phyloP scores from a whole-genome alignment of 805 yeast genomes.

The Saitoella complicata region DNA sequence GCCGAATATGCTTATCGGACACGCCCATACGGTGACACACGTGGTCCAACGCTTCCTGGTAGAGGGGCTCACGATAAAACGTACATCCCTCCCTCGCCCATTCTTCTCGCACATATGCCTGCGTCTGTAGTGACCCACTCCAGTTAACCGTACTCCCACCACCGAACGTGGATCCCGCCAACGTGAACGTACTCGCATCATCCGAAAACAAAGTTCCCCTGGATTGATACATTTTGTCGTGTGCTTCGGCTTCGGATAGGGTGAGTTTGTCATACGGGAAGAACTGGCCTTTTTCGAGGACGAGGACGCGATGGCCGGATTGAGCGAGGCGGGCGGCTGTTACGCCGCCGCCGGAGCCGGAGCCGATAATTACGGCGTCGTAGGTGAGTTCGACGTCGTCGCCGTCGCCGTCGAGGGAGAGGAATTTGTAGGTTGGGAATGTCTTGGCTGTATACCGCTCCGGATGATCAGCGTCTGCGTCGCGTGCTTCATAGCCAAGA shows the following conservation, averaged over 20 bases:
- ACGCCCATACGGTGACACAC: conserved; percentile 37
- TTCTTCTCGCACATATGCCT: conserved; percentile 34
- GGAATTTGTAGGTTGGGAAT: conserved; percentile 21
- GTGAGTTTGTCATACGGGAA: conserved; percentile 23
- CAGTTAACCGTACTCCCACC: conserved; percentile 45
- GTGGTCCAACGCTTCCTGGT: conserved; percentile 30
- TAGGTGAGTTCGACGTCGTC: conserved; percentile 19
- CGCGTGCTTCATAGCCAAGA: conserved; percentile 26
- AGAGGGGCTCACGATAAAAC: conserved; percentile 29
- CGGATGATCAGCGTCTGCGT: conserved; percentile 16
- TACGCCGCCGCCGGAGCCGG: conserved; percentile 41
- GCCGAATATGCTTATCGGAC: conserved; percentile 23
- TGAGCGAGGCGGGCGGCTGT: conserved; percentile 31
- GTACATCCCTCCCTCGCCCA: conserved; percentile 34
- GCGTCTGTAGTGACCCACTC: conserved; percentile 37
- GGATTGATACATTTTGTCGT: conserved; percentile 25
- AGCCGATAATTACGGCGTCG: conserved; percentile 35
- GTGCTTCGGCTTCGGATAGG: conserved; percentile 26
- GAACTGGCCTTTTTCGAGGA: conserved; percentile 37
- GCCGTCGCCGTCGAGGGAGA: conserved; percentile 10
- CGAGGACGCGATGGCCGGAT: conserved; percentile 29
- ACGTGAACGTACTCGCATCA: conserved; percentile 23
- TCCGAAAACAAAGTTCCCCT: conserved; percentile 24
- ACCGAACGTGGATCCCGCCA: conserved; percentile 41
- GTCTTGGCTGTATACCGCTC: conserved; percentile 19